phyloP scores from a whole-genome alignment of 1,284 basidiomycete species.

The Apiotrichum gracile region DNA sequence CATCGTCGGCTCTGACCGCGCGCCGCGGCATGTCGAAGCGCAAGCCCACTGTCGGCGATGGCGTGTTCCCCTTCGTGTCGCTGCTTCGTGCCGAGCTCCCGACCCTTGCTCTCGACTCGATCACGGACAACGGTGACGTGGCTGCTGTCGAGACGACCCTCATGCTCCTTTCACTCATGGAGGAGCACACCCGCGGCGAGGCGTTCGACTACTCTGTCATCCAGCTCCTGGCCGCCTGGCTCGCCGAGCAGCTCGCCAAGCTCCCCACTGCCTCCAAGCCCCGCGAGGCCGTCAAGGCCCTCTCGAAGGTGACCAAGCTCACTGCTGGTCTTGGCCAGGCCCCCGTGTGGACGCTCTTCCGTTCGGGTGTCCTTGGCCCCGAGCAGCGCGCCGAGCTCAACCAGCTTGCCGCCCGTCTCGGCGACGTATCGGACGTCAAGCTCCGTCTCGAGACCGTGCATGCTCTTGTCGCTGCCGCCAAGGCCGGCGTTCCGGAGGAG shows the following conservation, averaged over 20 bases:
- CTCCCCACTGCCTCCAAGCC: constrained; percentile 10
- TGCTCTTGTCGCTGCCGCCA: constrained; percentile 11
- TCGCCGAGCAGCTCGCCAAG: constrained; percentile 28
- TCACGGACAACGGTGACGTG: neutral
- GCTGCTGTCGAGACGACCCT: constrained; percentile 1
- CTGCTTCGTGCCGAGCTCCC: constrained; percentile 20
- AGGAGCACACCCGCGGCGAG: constrained; percentile 27
- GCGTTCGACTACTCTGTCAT: constrained; percentile 49
- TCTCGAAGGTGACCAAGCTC: constrained; percentile 38
- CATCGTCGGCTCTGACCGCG: constrained; percentile 20
- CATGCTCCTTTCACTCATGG: constrained; percentile 25
- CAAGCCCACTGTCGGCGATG: constrained; percentile 27
- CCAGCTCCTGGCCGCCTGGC: constrained; percentile 45
- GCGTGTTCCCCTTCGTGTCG: constrained; percentile 28
- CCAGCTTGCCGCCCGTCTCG: constrained; percentile 1
- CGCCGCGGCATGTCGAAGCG: constrained; percentile 21
- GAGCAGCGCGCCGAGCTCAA: constrained; percentile 8
- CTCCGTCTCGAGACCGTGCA: constrained; percentile 16
- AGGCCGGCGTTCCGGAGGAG: constrained; percentile 1
- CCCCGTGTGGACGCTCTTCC: constrained; percentile 48
- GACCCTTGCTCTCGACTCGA: neutral
- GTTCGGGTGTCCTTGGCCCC: constrained; percentile 15
- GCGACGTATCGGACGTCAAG: constrained; percentile 6
- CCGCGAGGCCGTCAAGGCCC: constrained; percentile 12
- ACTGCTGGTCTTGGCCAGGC: constrained; percentile 47